Evolutionary conservation across 2,329 filamentous ascomycete species (phyloP), one percentile per base, ranked within the genome.

Genomic region (Nannizzia gypsea): DNA sequence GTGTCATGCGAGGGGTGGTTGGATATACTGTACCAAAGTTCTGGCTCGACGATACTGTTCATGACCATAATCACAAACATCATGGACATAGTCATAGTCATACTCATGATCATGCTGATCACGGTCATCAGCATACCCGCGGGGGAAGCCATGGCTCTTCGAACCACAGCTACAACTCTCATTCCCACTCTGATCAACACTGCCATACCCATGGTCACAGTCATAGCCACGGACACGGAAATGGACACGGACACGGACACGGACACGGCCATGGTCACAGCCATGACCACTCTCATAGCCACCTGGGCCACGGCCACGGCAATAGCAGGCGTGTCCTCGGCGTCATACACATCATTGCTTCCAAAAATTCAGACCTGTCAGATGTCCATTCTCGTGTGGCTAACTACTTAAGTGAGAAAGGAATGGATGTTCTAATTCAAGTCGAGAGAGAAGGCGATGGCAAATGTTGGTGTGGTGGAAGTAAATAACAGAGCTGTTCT

Each of bases 21-120:
- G 86, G 87, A 58, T 97, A 96, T 68, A 81, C 87, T 0, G 89
- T 88, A 1, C 91, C 92, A 6, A 87, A 90, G 67, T 96, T 97
- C 69, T 99, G 93, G 93, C 77, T 93, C 13, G 89, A 95, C 66
- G 90, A 95, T 64, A 77, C 77, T 31, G 61, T 67, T 28, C 64
- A 71, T 57, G 62, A 66, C 57, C 66, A 72, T 63, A 60, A 64
- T 36, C 71, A 73, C 61, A 59, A 64, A 13, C 70, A 74, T 63
- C 58, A 65, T 17, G 66, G 72, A n/a, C 66, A 71, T 60, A 17
- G 20, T 11, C 70, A 72, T 50, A 31, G 31, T n/a, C 69, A 72
- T 58, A 44, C 34, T 17, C 71, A 74, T 36, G 31, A 36, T 59
- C 67, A 72, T 31, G n/a, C 40, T 34, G 64, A 70, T 58, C 13